These are phyloP conservation scores for Paspalum notatum DNA, from an alignment of 176 grass and related monocot genomes.

Conservation along the genomic window DNA sequence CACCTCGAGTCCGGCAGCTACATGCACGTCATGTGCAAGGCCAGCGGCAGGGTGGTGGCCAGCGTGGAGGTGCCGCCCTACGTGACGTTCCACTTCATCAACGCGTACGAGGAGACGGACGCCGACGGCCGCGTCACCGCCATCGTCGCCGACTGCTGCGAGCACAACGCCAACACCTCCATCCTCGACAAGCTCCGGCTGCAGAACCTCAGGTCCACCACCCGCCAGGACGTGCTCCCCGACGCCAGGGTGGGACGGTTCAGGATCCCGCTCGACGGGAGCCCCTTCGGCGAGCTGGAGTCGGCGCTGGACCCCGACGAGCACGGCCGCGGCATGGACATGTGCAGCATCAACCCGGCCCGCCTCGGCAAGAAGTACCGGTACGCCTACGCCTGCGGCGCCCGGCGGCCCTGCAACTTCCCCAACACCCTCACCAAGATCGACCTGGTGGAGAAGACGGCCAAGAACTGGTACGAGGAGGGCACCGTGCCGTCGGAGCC, in stretches of 20 bases:
- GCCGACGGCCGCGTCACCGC: conserved; percentile 73
- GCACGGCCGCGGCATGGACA: conserved; percentile 92
- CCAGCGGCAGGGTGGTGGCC: conserved; percentile 87
- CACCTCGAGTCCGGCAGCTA: conserved; percentile 78
- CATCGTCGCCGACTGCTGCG: conserved; percentile 92
- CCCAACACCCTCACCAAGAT: conserved; percentile 98
- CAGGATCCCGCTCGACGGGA: conserved; percentile 88
- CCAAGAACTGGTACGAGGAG: conserved; percentile 93
- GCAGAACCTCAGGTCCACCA: conserved; percentile 61
- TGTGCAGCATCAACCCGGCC: conserved; percentile 96
- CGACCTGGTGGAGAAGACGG: conserved; percentile 77
- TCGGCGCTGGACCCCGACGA: conserved; percentile 76
- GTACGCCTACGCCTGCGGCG: conserved; percentile 91
- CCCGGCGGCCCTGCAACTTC: conserved; percentile 93
- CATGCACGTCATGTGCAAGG: conserved; percentile 98
- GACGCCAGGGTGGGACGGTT: conserved; percentile 93
- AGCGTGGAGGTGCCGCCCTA: conserved; percentile 94
- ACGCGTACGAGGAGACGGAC: conserved; percentile 92
- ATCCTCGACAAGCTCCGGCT: conserved; percentile 95
- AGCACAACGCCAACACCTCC: conserved; percentile 83
- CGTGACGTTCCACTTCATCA: conserved; percentile 99
- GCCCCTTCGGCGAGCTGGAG: conserved; percentile 72
- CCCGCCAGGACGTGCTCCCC: conserved; percentile 76
- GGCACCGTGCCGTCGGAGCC: conserved; percentile 93
- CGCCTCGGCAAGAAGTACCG: conserved; percentile 80